Conservation (phyloP, 2,329 filamentous ascomycete species). For the Elsinoe fawcettii region DNA sequence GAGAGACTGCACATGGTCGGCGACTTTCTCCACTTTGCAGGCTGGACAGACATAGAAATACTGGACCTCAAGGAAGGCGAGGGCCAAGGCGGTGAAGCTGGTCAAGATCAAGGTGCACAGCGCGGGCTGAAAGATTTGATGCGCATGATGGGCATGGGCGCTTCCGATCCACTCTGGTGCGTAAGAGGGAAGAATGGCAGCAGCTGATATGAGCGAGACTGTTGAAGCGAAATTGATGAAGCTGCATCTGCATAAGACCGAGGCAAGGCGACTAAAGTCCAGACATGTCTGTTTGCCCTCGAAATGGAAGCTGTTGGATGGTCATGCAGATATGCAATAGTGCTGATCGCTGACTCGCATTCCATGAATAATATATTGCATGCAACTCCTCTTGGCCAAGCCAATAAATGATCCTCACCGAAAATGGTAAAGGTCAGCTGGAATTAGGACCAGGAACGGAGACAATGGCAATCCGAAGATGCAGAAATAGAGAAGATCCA, state of each 20-base stretch:
- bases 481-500: not conserved
- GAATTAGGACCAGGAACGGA: not conserved
- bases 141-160: slow-evolving; percentile 28
- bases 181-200: slow-evolving; percentile 31
- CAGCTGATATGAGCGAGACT: not conserved
- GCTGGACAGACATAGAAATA: slow-evolving; percentile 47
- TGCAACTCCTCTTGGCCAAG: not conserved
- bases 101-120: slow-evolving; percentile 14
- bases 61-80: slow-evolving; percentile 36
- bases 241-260: not conserved
- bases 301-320: not conserved
- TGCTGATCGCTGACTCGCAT: not conserved
- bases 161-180: slow-evolving; percentile 39
- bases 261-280: not conserved
- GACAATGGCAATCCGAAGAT: not conserved
- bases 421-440: not conserved
- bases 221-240: not conserved
- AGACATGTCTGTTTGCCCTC: not conserved
- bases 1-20: slow-evolving; percentile 44
- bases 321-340: not conserved
- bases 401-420: not conserved
- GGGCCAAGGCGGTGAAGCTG: slow-evolving; percentile 9
- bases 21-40: slow-evolving; percentile 45
- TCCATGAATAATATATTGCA: slow-evolving; percentile 6
- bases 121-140: slow-evolving; percentile 26